Conservation (phyloP, 2,329 filamentous ascomycete genomes). For the Penicillium sclerotigenum region DNA sequence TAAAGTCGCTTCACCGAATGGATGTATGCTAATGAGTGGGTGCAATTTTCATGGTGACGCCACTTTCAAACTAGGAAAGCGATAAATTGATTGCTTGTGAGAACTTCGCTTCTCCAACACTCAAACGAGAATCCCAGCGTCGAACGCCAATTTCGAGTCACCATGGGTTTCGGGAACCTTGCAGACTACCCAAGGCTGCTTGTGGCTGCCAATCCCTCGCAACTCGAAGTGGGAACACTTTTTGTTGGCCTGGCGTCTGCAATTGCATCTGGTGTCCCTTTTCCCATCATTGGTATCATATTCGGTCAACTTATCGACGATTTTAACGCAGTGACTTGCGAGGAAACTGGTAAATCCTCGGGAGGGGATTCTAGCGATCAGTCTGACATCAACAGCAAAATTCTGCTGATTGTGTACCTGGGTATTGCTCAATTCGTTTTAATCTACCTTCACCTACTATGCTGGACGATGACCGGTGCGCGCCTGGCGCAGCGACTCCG, state of each 20-base stretch:
- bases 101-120: conserved; percentile 11
- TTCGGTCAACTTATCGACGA: conserved; percentile 43
- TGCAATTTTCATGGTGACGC: conserved; percentile 4
- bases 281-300: conserved; percentile 40
- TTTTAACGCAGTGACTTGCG: conserved; percentile 35
- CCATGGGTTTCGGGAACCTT: conserved; percentile 32
- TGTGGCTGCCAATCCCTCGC: conserved; percentile 38
- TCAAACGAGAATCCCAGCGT: conserved; percentile 2
- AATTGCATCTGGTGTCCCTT: conserved; percentile 41
- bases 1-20: conserved; percentile 4
- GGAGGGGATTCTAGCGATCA: conserved; percentile 21
- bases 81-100: conserved; percentile 4
- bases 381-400: conserved; percentile 47
- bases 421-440: conserved; percentile 61
- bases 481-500: conserved; percentile 62
- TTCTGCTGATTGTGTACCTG: conserved; percentile 62
- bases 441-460: conserved; percentile 63
- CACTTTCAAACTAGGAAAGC: neutral
- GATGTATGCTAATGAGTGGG: conserved; percentile 8
- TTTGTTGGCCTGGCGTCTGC: conserved; percentile 28
- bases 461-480: conserved; percentile 63
- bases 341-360: conserved; percentile 4
- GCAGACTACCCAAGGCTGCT: conserved; percentile 37
- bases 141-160: conserved; percentile 7
- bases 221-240: conserved; percentile 28